Percentiles rank a stretch among this genome's conserved stretches.
phyloP scores from a whole-genome alignment of 768 basidiomycete genomes.

The Russula emetica region DNA sequence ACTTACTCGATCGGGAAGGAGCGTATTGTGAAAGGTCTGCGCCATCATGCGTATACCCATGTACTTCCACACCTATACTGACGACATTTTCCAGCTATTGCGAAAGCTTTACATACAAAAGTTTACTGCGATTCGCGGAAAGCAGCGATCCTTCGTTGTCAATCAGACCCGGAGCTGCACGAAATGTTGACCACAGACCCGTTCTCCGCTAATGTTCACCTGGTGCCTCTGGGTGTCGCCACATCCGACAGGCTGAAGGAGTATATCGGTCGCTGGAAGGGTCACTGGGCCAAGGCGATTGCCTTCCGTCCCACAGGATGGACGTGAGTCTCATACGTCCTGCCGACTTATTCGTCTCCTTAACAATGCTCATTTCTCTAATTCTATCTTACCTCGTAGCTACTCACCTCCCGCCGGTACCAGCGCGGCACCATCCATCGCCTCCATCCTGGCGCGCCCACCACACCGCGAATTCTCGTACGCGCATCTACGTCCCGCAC shows the following conservation, averaged over 20 bases:
- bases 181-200: slow-evolving; percentile 74
- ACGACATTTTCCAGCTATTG: slow-evolving; percentile 56
- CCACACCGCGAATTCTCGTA: slow-evolving; percentile 67
- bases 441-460: slow-evolving; percentile 61
- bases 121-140: slow-evolving; percentile 90
- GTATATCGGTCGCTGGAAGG: slow-evolving; percentile 73
- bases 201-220: slow-evolving; percentile 70
- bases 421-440: slow-evolving; percentile 57
- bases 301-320: slow-evolving; percentile 95
- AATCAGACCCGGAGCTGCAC: slow-evolving; percentile 80
- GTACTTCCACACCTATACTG: neutral
- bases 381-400: slow-evolving; percentile 36
- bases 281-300: slow-evolving; percentile 63
- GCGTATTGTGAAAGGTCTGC: slow-evolving; percentile 85
- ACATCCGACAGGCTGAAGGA: slow-evolving; percentile 69
- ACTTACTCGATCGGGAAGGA: slow-evolving; percentile 99
- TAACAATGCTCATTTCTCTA: neutral
- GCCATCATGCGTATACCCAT: neutral
- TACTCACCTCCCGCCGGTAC: slow-evolving; percentile 64
- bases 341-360: slow-evolving; percentile 7
- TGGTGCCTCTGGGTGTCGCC: slow-evolving; percentile 75
- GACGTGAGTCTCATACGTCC: slow-evolving; percentile 58
- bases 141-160: slow-evolving; percentile 73
- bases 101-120: slow-evolving; percentile 71
- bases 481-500: slow-evolving; percentile 59